A percentile compares a stretch with the other conserved stretches of the same genome.
These are phyloP conservation scores for Jackrogersella multiformis DNA, from an alignment of 495 filamentous ascomycete species.

Conservation along the genomic window DNA sequence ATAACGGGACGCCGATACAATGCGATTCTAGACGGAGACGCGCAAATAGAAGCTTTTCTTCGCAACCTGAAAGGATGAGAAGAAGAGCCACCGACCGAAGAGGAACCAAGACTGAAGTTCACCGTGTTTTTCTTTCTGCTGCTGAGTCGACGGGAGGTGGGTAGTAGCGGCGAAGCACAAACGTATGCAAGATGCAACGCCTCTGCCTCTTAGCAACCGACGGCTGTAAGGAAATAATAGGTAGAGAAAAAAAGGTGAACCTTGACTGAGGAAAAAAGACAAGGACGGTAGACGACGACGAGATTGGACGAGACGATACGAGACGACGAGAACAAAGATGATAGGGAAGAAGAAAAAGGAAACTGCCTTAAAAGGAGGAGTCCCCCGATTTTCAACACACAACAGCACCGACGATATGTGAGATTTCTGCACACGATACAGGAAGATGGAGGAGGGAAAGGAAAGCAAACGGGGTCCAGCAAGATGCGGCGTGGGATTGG, in stretches of 20 bases:
- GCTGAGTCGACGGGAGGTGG: slow-evolving; percentile 20
- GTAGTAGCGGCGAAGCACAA: slow-evolving; percentile 25
- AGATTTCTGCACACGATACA: slow-evolving; percentile 45
- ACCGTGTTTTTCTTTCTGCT: background rate
- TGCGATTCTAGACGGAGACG: slow-evolving; percentile 40
- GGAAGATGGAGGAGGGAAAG: slow-evolving; percentile 46
- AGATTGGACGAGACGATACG: too few species aligned
- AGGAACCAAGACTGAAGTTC: slow-evolving; percentile 35
- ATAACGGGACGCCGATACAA: slow-evolving; percentile 35
- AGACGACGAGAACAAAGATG: slow-evolving; percentile 43
- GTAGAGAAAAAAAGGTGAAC: slow-evolving; percentile 35
- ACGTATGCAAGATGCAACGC: slow-evolving; percentile 39
- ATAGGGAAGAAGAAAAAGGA: slow-evolving; percentile 57
- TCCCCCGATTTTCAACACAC: slow-evolving; percentile 59
- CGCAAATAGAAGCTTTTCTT: slow-evolving; percentile 18
- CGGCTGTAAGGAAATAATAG: slow-evolving; percentile 30
- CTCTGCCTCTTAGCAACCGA: slow-evolving; percentile 22
- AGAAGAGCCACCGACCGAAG: slow-evolving; percentile 27
- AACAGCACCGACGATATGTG: slow-evolving; percentile 47
- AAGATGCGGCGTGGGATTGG: slow-evolving; percentile 40
- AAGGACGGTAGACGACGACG: slow-evolving; percentile 23
- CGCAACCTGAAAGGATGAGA: slow-evolving; percentile 21
- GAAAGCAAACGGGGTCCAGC: slow-evolving; percentile 46
- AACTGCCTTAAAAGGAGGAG: slow-evolving; percentile 61
- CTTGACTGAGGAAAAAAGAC: slow-evolving; percentile 38